Percentiles rank a stretch among this genome's conserved stretches.
Conservation (phyloP, 306 rosid genomes). For the Sphenostylis stenocarpa region DNA sequence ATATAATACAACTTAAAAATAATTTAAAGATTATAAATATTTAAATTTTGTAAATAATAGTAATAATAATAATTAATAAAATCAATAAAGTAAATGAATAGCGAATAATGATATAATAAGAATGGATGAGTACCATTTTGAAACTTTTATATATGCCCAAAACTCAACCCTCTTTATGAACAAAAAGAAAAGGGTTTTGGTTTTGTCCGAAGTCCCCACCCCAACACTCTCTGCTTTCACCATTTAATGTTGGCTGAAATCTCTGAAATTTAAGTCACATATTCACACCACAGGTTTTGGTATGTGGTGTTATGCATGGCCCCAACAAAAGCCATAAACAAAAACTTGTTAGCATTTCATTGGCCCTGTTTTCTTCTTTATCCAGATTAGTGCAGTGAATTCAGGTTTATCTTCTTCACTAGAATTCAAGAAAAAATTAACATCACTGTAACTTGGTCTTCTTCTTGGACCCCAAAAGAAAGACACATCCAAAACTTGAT, state of each 20-base stretch:
- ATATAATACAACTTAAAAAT: too few species aligned
- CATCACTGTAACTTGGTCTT: neutral
- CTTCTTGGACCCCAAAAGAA: constrained; percentile 3
- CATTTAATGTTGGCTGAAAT: neutral
- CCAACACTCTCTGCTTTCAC: neutral
- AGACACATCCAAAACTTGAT: too few species aligned
- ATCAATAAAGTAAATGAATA: too few species aligned
- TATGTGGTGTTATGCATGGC: neutral
- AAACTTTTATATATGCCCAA: too few species aligned
- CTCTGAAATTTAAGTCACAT: constrained; percentile 1
- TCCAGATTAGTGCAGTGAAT: neutral
- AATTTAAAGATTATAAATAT: too few species aligned
- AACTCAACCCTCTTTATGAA: too few species aligned
- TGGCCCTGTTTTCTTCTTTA: neutral
- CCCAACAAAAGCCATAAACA: neutral
- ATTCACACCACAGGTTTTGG: neutral
- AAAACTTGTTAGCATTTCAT: neutral
- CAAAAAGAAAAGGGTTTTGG: too few species aligned
- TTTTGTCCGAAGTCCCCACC: too few species aligned
- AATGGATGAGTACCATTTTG: too few species aligned
- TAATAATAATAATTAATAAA: too few species aligned
- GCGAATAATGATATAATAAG: too few species aligned
- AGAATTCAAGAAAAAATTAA: neutral
- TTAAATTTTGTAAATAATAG: too few species aligned
- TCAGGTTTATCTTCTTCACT: neutral